Percentiles rank a stretch among this genome's conserved stretches.
Conservation (phyloP, 2,329 filamentous ascomycete species). For the Exophiala lecanii-corni region DNA sequence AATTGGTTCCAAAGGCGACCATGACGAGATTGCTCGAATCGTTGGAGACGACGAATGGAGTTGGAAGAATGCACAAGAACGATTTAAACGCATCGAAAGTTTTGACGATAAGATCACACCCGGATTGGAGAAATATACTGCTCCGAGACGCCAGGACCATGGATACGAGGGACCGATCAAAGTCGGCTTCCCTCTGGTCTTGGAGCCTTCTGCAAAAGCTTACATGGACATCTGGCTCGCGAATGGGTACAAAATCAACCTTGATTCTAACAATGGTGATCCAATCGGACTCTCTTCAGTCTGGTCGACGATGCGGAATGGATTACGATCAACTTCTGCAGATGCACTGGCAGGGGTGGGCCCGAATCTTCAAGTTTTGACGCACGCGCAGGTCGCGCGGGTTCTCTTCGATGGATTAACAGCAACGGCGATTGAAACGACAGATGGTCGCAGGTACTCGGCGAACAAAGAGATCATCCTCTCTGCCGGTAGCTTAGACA, state of each 20-base stretch:
- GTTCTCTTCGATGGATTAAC: conserved; percentile 45
- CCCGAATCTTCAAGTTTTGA: conserved; percentile 51
- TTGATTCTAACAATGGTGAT: conserved; percentile 56
- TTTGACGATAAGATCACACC: conserved; percentile 43
- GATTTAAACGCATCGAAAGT: conserved; percentile 51
- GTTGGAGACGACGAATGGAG: conserved; percentile 53
- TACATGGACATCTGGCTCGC: conserved; percentile 47
- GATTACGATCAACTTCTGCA: conserved; percentile 47
- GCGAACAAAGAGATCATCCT: conserved; percentile 40
- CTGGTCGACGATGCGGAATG: conserved; percentile 48
- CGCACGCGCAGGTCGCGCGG: conserved; percentile 45
- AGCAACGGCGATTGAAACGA: conserved; percentile 43
- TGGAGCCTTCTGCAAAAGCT: conserved; percentile 46
- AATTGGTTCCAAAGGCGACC: conserved; percentile 56
- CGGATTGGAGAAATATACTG: conserved; percentile 44
- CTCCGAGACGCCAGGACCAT: conserved; percentile 44
- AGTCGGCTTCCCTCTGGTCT: conserved; percentile 46
- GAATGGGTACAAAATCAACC: conserved; percentile 47
- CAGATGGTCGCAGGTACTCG: conserved; percentile 35
- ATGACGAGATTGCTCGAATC: conserved; percentile 55
- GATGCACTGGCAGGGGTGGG: conserved; percentile 45
- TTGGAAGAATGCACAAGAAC: conserved; percentile 51
- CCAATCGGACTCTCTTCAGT: conserved; percentile 52
- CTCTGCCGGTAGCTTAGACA: conserved; percentile 37
- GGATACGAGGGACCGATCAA: conserved; percentile 47